These are phyloP conservation scores for Yamadazyma scolyti DNA, from an alignment of 805 yeast species.

Conservation along the genomic window DNA sequence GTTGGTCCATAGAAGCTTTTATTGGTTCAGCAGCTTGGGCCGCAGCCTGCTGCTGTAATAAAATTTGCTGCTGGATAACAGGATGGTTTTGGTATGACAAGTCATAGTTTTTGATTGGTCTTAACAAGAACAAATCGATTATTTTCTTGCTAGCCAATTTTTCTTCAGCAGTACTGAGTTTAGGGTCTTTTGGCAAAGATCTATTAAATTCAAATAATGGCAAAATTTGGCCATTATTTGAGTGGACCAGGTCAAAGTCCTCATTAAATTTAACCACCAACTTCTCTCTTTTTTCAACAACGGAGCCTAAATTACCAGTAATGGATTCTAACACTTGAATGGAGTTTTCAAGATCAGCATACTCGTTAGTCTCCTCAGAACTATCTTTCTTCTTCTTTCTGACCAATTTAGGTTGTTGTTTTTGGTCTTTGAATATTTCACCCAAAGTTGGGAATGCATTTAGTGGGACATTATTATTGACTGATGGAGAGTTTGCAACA, in stretches of 20 bases:
- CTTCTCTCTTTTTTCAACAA: conserved; percentile 33
- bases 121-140: conserved; percentile 37
- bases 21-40: conserved; percentile 24
- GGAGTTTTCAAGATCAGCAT: conserved; percentile 42
- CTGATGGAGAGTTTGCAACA: conserved; percentile 35
- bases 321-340: conserved; percentile 47
- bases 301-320: conserved; percentile 36
- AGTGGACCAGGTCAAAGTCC: conserved; percentile 12
- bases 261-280: conserved; percentile 35
- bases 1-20: conserved; percentile 9
- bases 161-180: conserved; percentile 26
- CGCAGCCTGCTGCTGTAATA: conserved; percentile 32
- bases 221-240: conserved; percentile 18
- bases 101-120: conserved; percentile 43
- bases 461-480: conserved; percentile 29
- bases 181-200: conserved; percentile 22
- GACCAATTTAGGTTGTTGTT: conserved; percentile 21
- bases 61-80: conserved; percentile 30
- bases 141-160: conserved; percentile 34
- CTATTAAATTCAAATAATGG: conserved; percentile 51
- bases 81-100: conserved; percentile 45
- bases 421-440: conserved; percentile 38
- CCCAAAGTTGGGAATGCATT: conserved; percentile 62
- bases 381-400: conserved; percentile 26
- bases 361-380: conserved; percentile 46